Conservation (phyloP, 2,329 filamentous ascomycete species). For the Fusarium papillatum region DNA sequence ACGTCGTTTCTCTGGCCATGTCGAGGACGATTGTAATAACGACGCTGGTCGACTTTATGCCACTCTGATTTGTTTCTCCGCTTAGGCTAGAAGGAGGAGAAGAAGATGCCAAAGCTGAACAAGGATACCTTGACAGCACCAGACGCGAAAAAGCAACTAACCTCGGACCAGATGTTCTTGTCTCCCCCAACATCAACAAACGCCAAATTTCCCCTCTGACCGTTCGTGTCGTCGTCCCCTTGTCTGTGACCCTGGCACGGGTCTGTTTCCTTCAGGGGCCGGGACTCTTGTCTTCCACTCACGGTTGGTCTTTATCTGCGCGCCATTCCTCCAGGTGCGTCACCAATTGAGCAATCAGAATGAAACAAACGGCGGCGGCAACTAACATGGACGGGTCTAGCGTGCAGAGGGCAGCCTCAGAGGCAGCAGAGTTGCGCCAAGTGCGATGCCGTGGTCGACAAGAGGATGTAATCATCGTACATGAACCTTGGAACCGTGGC, state of each 20-base stretch:
- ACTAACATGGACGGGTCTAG: conserved; percentile 21
- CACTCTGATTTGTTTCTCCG: conserved; percentile 4
- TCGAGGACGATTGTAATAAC: conserved; percentile 17
- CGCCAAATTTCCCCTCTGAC: conserved; percentile 2
- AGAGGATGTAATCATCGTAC: conserved; percentile 23
- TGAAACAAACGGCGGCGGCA: conserved; percentile 41
- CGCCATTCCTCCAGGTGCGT: conserved; percentile 29
- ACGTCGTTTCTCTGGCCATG: conserved; percentile 26
- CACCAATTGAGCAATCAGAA: conserved; percentile 41
- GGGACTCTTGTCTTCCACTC: conserved; percentile 27
- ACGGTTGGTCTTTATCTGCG: conserved; percentile 30
- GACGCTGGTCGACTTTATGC: background rate
- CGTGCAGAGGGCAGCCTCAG: conserved; percentile 1
- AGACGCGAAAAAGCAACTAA: conserved; percentile 23
- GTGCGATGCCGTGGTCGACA: background rate
- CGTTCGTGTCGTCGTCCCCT: conserved; percentile 7
- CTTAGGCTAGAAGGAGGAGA: background rate
- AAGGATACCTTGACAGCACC: background rate
- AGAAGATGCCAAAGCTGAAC: background rate
- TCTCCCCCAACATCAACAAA: conserved; percentile 20
- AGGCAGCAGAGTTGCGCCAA: conserved; percentile 4
- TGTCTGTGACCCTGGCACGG: conserved; percentile 17
- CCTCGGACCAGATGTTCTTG: conserved; percentile 5
- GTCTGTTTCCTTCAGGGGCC: conserved; percentile 32
- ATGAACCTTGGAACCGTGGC: conserved; percentile 37